These are phyloP conservation scores for Amphirosellinia nigrospora DNA, from an alignment of 495 filamentous ascomycete species.

Conservation along the genomic window DNA sequence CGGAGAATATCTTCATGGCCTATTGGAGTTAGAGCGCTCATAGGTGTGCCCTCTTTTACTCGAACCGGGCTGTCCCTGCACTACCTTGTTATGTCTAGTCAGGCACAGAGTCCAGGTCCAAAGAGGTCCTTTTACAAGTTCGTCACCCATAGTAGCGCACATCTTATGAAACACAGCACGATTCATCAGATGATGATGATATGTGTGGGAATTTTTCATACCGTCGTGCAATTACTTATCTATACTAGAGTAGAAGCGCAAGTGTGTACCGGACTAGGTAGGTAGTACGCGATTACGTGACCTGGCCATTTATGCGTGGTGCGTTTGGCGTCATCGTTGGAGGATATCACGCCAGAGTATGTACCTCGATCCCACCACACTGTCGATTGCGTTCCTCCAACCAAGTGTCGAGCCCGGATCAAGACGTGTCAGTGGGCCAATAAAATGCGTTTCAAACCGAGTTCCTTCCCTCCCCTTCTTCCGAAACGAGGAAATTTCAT, in stretches of 20 bases:
- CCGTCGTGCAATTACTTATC: no score
- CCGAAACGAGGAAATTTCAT: background rate
- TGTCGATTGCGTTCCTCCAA: background rate
- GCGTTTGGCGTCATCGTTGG: constrained; percentile 16
- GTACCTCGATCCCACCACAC: background rate
- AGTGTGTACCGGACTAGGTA: background rate
- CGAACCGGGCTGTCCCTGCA: no score
- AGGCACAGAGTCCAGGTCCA: background rate
- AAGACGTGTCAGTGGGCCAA: background rate
- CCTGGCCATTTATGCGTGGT: background rate
- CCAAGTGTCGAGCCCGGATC: background rate
- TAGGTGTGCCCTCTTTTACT: no score
- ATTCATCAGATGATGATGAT: background rate
- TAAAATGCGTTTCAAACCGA: background rate
- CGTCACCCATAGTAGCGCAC: background rate
- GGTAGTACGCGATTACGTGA: constrained; percentile 11
- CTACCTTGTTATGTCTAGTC: no score
- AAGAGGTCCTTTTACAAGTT: background rate
- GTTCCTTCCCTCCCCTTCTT: background rate
- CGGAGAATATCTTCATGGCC: no score
- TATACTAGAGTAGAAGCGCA: background rate
- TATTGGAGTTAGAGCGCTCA: no score
- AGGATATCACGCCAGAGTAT: constrained; percentile 6
- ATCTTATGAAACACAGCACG: background rate
- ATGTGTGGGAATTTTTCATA: background rate